phyloP scores from a whole-genome alignment of 139 green algal genomes.

The Chlorella sp. region DNA sequence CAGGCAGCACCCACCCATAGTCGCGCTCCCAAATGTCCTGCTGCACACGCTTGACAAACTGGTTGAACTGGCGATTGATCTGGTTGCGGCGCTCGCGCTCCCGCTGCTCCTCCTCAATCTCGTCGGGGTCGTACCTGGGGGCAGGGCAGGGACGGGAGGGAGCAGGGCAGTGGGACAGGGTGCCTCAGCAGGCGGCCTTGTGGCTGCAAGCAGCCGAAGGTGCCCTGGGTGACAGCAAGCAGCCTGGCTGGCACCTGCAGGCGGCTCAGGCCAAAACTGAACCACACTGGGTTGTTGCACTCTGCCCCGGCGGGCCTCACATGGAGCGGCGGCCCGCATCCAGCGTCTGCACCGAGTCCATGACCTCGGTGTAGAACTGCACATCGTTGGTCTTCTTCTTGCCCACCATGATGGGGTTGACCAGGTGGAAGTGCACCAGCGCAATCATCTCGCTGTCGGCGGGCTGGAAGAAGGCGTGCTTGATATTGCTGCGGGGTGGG shows the following conservation, averaged over 20 bases:
- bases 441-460: slow-evolving; percentile 96
- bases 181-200: no score
- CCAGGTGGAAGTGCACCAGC: slow-evolving; percentile 98
- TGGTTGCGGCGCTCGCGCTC: slow-evolving; percentile 93
- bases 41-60: slow-evolving; percentile 82
- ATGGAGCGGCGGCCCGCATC: slow-evolving; percentile 79
- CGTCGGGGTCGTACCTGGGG: slow-evolving; percentile 94
- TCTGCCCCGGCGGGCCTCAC: no score
- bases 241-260: no score
- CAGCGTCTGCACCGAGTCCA: slow-evolving; percentile 95
- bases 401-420: slow-evolving; percentile 99
- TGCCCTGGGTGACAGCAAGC: no score
- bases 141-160: neutral
- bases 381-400: slow-evolving; percentile 99
- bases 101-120: slow-evolving; percentile 99
- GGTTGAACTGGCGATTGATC: slow-evolving; percentile 91
- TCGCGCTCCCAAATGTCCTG: slow-evolving; percentile 87
- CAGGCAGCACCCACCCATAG: slow-evolving; percentile 45
- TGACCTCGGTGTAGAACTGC: slow-evolving; percentile 98
- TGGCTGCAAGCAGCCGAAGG: no score
- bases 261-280: no score
- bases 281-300: no score
- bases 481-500: slow-evolving; percentile 98
- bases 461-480: slow-evolving; percentile 97
- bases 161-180: no score